Base-by-base conservation (phyloP, 2,329 filamentous ascomycete genomes). In the Scleromitrula shiraiana region DNA sequence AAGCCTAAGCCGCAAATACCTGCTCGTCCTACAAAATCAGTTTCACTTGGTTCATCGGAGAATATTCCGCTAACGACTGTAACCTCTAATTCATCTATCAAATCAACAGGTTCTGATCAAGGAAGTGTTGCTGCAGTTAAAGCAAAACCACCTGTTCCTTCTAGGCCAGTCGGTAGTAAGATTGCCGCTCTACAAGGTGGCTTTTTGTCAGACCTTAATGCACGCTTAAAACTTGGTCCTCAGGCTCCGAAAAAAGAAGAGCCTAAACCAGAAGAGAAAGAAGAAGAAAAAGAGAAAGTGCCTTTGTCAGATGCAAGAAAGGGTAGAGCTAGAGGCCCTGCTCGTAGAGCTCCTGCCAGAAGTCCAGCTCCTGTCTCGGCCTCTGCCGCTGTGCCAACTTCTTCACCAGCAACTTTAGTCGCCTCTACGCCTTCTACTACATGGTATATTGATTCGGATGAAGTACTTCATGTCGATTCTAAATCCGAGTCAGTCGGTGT, bases 151-250 rank as follows among this genome's bases (percentile, higher is more conserved):
- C 77, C 81, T 0, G 77, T 97, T 2, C 90, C 93, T 9, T 77
- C 82, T 12, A 80, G 88, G 38, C 87, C 89, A 2, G 75, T 76
- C 36, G 87, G 87, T 8, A 79, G 81, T 59, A 97, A 97, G 71
- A 94, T 98, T 64, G 88, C 90, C 14, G 85, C 88, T 20, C 71
- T 98, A 26, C 89, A 95, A 67, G 87, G 87, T 30, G 88, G 87
- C 3, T 97, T 98, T 66, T 81, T 98, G 76, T 89, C 82, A 37
- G 91, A 97, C 62, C 71, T 98, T 35, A 95, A 97, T 67, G 90
- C 88, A 59, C 85, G 89, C 41, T 73, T 98, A 23, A 83, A 88
- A 62, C 70, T 95, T 29, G 93, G 93, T 1, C 91, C 90, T n/a
- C 82, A 87, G 57, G 79, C 75, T 8, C 78, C 82, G 2, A 90